Percentiles rank a stretch among this genome's conserved stretches.
These are phyloP conservation scores for Cyanodermella asteris DNA, from an alignment of 2,329 filamentous ascomycete genomes.

Conservation along the genomic window DNA sequence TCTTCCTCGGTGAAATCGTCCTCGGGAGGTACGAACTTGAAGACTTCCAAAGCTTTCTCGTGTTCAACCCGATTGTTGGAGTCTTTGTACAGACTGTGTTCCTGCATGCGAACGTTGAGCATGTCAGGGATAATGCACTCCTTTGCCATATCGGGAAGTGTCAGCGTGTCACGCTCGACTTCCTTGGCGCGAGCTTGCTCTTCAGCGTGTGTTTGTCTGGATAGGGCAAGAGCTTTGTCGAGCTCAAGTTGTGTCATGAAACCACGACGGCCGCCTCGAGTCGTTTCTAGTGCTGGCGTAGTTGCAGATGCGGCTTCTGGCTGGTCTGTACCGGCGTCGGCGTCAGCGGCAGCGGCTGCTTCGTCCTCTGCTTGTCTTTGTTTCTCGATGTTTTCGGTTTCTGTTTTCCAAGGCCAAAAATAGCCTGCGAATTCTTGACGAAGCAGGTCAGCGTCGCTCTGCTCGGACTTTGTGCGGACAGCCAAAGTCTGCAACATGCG, in stretches of 20 bases:
- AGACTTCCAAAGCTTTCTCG: slow-evolving; percentile 19
- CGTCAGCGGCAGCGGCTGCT: slow-evolving; percentile 12
- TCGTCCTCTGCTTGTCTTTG: slow-evolving; percentile 16
- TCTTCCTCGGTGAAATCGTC: slow-evolving; percentile 27
- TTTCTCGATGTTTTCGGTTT: slow-evolving; percentile 21
- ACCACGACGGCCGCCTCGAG: slow-evolving; percentile 21
- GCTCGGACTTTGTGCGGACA: slow-evolving; percentile 16
- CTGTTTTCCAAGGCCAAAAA: slow-evolving; percentile 24
- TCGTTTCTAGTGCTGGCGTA: slow-evolving; percentile 11
- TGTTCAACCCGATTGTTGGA: slow-evolving; percentile 21
- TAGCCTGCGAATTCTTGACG: slow-evolving; percentile 18
- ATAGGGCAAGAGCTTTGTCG: slow-evolving; percentile 24
- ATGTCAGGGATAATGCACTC: slow-evolving; percentile 27
- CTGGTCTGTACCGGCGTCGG: slow-evolving; percentile 14
- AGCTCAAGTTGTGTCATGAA: slow-evolving; percentile 28
- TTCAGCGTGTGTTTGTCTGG: slow-evolving; percentile 25
- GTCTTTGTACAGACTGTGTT: slow-evolving; percentile 22
- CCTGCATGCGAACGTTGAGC: slow-evolving; percentile 19
- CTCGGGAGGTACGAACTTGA: slow-evolving; percentile 21
- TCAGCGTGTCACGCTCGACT: slow-evolving; percentile 14
- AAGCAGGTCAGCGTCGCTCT: slow-evolving; percentile 18
- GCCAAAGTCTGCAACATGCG: slow-evolving; percentile 17
- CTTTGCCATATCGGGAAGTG: slow-evolving; percentile 20
- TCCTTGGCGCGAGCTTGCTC: slow-evolving; percentile 19
- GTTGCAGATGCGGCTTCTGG: slow-evolving; percentile 10